Evolutionary conservation across 495 filamentous ascomycete species (phyloP), one percentile per base, ranked within the genome.

Genomic region (Bryoglossum gracile): DNA sequence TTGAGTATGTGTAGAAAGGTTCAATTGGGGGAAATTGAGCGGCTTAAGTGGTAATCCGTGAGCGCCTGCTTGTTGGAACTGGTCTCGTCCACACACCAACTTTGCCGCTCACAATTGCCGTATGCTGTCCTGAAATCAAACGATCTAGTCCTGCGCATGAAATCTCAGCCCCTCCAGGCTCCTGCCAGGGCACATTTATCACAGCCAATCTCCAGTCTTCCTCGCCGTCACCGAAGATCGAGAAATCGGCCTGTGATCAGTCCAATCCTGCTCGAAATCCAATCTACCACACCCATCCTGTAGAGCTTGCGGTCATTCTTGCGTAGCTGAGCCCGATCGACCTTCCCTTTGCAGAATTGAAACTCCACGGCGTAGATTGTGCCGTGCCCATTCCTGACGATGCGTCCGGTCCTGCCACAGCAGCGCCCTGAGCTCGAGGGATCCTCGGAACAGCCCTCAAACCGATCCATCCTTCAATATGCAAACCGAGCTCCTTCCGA

Each of bases 201-300:
- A 39, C 39, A 22, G 26, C 26, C 44, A 46, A 50, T 40, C 38
- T 35, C 41, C 30, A 55, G 42, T 36, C 24, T 43, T 28, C 47
- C 41, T 55, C 34, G 26, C 23, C 41, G 50, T 51, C 33, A 55
- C 53, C 24, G 24, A 51, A 3, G 40, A 55, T 55, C 42, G 41
- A 55, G 42, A 50, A 51, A 55, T 47, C 35, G 42, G 46, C 46
- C 41, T 51, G 47, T 55, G 41, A 55, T 55, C 42, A 51, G 34
- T 25, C 39, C 32, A 48, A 50, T 54, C 51, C 37, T 48, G 36
- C 44, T 54, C 44, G 51, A 48, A 54, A 54, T 54, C 38, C 39
- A 54, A 44, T 45, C 1, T 23, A 50, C 21, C n/a, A 44, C 28
- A 44, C 38, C 38, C 30, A 54, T 50, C 21, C 38, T 17, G 6